Base-by-base conservation (phyloP, 768 basidiomycete genomes). In the Rhizopogon sp. region DNA sequence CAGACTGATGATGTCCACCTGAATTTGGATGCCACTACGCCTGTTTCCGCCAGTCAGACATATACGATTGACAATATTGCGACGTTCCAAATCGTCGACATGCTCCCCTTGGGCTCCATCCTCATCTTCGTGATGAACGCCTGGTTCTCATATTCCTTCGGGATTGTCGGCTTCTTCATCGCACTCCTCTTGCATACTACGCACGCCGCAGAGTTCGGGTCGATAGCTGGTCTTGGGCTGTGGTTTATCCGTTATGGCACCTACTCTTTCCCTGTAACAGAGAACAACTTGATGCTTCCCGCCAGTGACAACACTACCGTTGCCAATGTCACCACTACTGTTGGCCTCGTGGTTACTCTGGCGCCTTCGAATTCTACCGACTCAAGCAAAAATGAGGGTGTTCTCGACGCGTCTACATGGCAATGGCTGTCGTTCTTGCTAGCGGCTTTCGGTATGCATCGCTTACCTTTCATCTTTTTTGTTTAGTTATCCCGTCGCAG, bases 161-260 rank as follows among this genome's bases (percentile, higher is more conserved):
- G 98, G 73, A 94, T 98, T 70, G 80, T 96, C 64, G 95, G 91
- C 52, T 93, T 90, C 78, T 70, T 88, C 56, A 80, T 98, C 73
- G 96, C 94, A 1, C 96, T 93, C 64, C 85, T 98, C 62, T 84
- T 98, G 2, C 88, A 90, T 72, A 85, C 85, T 16, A 88, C 93
- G 1, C 94, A 98, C 66, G 92, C 96, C 1, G 90, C 87, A 57
- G 94, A 94, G 69, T 90, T 82, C 66, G 96, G 96, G 47, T 93
- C 92, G 14, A 87, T 92, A 42, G 93, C 92, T 0, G 96, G 96
- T 28, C 82, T 98, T 16, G 95, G 96, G 16, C 79, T 97, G 62
- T 98, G 92, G 0, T 76, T 98, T 56, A 95, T 98, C 59, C 96
- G 97, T 65, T 92, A 87, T 61, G 95, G 94, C 1, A 83, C 94